These are phyloP conservation scores for Auxenochlorella pyrenoidosa DNA, from an alignment of 139 green algal genomes.

Conservation along the genomic window DNA sequence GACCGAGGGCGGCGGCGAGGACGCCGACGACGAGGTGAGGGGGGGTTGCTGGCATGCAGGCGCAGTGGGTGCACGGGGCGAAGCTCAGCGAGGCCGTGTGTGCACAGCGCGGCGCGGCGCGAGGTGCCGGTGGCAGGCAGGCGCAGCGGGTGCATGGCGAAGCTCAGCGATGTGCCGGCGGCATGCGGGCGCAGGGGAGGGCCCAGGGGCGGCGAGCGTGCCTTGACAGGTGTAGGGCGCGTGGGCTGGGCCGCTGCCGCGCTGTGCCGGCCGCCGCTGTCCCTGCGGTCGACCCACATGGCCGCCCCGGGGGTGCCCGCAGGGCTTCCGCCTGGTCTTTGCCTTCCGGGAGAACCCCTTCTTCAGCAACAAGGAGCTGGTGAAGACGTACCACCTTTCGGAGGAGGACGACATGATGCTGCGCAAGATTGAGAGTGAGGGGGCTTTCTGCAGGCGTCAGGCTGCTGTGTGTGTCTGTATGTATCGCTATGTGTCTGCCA, in stretches of 20 bases:
- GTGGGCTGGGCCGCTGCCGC: too few species aligned
- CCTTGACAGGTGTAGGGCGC: too few species aligned
- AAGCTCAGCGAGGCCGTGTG: too few species aligned
- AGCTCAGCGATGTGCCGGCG: too few species aligned
- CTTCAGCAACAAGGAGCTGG: slow-evolving; percentile 81
- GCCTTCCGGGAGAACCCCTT: slow-evolving; percentile 88
- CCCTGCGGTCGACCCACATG: too few species aligned
- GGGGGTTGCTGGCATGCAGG: not conserved
- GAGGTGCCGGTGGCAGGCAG: not conserved
- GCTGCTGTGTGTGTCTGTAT: too few species aligned
- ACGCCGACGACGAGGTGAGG: slow-evolving; percentile 39
- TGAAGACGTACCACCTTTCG: slow-evolving; percentile 63
- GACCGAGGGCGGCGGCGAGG: slow-evolving; percentile 32
- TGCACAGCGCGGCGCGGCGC: too few species aligned
- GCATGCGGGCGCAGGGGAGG: not conserved
- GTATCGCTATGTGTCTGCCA: too few species aligned
- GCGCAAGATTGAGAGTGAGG: slow-evolving; percentile 41
- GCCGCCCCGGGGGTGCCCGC: not conserved
- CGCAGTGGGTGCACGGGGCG: too few species aligned
- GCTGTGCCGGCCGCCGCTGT: too few species aligned
- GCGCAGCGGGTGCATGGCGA: too few species aligned
- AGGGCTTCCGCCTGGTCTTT: slow-evolving; percentile 78
- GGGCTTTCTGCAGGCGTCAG: not conserved
- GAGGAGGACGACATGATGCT: slow-evolving; percentile 73
- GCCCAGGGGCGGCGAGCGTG: not conserved